Conservation (phyloP, 768 basidiomycete species). For the Sarcomyxa edulis region DNA sequence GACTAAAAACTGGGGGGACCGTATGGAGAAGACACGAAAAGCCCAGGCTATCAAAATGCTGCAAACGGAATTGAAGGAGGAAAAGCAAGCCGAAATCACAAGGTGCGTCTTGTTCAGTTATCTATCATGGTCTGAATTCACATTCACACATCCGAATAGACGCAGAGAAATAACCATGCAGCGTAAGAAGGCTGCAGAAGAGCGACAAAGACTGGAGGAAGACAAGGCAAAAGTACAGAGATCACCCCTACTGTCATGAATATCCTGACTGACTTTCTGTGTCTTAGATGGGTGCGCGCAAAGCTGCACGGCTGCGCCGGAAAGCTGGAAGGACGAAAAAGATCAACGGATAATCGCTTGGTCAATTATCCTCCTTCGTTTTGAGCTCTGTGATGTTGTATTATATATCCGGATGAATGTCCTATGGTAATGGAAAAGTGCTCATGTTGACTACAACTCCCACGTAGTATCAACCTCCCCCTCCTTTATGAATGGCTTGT, state of each 20-base stretch:
- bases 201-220: conserved; percentile 62
- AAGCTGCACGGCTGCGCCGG: conserved; percentile 66
- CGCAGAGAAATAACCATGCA: conserved; percentile 64
- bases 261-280: conserved; percentile 5
- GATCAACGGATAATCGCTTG: conserved; percentile 64
- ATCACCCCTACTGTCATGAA: not conserved
- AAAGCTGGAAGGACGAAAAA: conserved; percentile 77
- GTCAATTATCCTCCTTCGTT: conserved; percentile 10
- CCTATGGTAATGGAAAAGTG: conserved; percentile 2
- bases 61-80: conserved; percentile 67
- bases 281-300: conserved; percentile 67
- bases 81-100: conserved; percentile 63
- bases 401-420: conserved; percentile 4
- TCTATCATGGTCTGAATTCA: not conserved
- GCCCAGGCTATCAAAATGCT: conserved; percentile 70
- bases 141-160: conserved; percentile 26
- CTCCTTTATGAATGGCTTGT: conserved; percentile 78
- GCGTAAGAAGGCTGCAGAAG: conserved; percentile 69
- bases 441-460: conserved; percentile 42
- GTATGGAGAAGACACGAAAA: conserved; percentile 65
- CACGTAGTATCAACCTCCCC: conserved; percentile 79
- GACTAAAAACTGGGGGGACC: conserved; percentile 59
- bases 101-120: conserved; percentile 33
- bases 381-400: conserved; percentile 7
- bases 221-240: conserved; percentile 51